Evolutionary conservation across 441 rosid species (phyloP).

Genomic region (Theobroma grandiflorum): DNA sequence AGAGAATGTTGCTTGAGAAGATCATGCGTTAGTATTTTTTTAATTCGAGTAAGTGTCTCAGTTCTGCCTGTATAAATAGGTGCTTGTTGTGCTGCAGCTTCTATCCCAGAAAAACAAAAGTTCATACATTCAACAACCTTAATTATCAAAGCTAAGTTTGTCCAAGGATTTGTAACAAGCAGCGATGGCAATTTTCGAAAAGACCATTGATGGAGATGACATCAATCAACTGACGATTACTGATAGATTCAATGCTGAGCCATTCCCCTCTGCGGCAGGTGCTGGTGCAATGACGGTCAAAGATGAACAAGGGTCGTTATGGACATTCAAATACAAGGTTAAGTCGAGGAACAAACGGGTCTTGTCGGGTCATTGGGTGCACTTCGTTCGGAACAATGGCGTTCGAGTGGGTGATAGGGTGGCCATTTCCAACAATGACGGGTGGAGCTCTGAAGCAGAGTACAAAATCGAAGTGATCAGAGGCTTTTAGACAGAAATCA

Average conservation of each 20-base stretch:
- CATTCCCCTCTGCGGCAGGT: background rate
- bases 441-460: background rate
- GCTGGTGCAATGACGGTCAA: background rate
- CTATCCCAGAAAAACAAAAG: no score
- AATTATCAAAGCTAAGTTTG: no score
- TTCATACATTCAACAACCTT: no score
- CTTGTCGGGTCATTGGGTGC: background rate
- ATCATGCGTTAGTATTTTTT: no score
- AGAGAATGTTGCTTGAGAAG: no score
- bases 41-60: no score
- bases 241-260: background rate
- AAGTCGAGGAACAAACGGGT: background rate
- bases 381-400: accelerated
- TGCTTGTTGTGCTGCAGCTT: no score
- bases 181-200: background rate
- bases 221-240: background rate
- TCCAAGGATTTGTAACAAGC: no score
- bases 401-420: background rate
- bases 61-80: no score
- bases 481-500: no score
- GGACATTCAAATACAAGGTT: background rate
- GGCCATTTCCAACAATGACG: background rate
- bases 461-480: background rate
- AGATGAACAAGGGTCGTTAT: background rate
- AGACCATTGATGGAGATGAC: background rate